Evolutionary conservation across 306 rosid species (phyloP).

Genomic region (Malus sieversii): DNA sequence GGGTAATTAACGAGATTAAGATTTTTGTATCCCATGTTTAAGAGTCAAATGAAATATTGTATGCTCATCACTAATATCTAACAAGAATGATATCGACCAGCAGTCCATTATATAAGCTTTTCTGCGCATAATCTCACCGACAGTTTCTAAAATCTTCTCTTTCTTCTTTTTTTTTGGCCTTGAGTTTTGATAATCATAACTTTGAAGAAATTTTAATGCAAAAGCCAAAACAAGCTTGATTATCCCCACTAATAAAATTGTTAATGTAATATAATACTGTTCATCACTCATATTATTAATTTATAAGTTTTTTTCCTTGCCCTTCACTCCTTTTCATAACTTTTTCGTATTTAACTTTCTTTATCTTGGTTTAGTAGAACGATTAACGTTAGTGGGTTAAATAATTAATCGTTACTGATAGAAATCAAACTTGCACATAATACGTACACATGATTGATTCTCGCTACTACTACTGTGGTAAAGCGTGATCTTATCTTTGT

Average conservation of each 20-base stretch:
- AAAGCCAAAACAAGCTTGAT: constrained; percentile 18
- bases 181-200: background rate
- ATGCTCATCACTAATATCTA: background rate
- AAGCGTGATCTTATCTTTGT: too few species aligned
- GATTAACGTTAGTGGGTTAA: too few species aligned
- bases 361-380: too few species aligned
- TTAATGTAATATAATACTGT: background rate
- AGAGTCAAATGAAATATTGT: background rate
- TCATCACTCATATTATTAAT: background rate
- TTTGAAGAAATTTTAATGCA: background rate
- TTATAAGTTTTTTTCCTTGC: background rate
- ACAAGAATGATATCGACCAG: constrained; percentile 8
- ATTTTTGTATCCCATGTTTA: background rate
- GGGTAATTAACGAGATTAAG: background rate
- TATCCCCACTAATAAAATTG: constrained; percentile 12
- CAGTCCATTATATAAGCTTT: constrained; percentile 5
- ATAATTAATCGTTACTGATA: background rate
- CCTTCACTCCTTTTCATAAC: background rate
- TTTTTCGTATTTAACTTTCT: background rate
- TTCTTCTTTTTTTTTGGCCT: background rate
- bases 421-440: background rate
- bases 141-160: constrained; percentile 8
- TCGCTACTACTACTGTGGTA: too few species aligned
- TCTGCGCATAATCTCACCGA: constrained; percentile 11
- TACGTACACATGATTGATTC: background rate